Base-by-base conservation (phyloP, 2,329 filamentous ascomycete genomes). In the Fusarium miscanthi region DNA sequence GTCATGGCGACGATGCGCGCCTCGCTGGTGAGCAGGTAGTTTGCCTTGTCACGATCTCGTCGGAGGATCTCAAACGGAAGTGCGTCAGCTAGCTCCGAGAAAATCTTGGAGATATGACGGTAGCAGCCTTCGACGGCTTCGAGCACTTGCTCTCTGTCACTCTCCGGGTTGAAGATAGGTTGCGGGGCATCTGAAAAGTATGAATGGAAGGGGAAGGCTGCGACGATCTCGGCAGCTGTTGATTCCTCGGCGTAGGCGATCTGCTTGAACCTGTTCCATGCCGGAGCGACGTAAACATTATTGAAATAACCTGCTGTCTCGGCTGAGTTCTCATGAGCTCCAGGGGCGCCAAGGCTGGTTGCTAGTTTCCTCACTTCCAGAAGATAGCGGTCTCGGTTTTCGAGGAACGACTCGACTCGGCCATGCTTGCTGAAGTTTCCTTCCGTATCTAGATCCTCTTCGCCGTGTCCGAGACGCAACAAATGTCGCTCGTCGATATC, bases 1-100 rank as follows among this genome's bases (percentile, higher is more conserved):
- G 96, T 99, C 97, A 99, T 99, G 64, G 96, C 97, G 73, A 99
- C 92, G 70, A 99, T 96, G 40, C 96, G 92, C n/a, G 97, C 97
- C 82, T 98, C 95, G 77, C 94, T 98, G 10, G 94, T 92, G 38
- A 99, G 88, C 10, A 99, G 89, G 78, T 99, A 99, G 81, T 98
- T 98, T 57, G 95, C 93, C 84, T 97, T 98, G 80, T 99, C 96
- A 40, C 93, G 91, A 72, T 95, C 93, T 61, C 92, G 92, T 57
- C 94, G 91, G 62, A 99, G 84, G 56, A 99, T 95, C 83, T 99
- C 96, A 78, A 99, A 99, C 0, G 96, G 97, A 75, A 95, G 89
- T 49, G 97, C 95, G 79, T 98, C 95, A 73, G 95, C 94, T 52
- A 99, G 86, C 80, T 98, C 94, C 0, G 92, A 90, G 79, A 99